A percentile compares a stretch with the other conserved stretches of the same genome.
phyloP scores from a whole-genome alignment of 139 green algal genomes.

The Coelastrella sp. region DNA sequence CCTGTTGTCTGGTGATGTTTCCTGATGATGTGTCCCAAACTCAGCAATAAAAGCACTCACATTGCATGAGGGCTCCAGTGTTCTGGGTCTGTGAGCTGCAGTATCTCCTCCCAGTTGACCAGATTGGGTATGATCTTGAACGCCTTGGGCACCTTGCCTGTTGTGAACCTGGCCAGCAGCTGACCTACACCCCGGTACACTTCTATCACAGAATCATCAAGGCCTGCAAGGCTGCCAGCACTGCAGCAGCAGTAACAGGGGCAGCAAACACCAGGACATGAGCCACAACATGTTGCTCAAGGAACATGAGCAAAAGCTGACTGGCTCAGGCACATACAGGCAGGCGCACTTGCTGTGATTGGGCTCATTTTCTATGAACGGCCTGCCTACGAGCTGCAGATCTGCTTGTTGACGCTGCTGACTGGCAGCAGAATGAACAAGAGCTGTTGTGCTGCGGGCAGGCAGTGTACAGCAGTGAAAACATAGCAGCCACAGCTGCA shows the following conservation, averaged over 20 bases:
- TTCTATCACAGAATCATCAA: constrained; percentile 85
- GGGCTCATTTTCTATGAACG: too few relatives aligned
- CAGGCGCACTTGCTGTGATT: too few relatives aligned
- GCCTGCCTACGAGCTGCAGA: too few relatives aligned
- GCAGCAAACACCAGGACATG: neutral
- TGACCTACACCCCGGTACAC: constrained; percentile 64
- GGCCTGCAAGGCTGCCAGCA: constrained; percentile 51
- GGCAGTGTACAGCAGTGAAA: neutral
- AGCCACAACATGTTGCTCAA: too few relatives aligned
- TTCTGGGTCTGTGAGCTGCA: constrained; percentile 93
- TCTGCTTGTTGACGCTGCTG: neutral
- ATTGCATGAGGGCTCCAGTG: constrained; percentile 91
- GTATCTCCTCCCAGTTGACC: constrained; percentile 97
- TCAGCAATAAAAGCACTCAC: constrained; percentile 44
- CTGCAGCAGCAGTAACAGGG: neutral
- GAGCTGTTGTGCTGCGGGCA: neutral
- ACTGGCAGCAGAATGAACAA: too few relatives aligned
- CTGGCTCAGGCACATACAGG: too few relatives aligned
- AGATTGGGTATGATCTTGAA: constrained; percentile 99
- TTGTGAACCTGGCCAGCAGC: constrained; percentile 77
- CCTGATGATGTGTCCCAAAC: neutral
- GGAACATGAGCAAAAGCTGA: too few relatives aligned
- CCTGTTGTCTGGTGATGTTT: too few relatives aligned
- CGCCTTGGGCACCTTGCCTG: constrained; percentile 92
- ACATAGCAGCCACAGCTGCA: neutral